Percentiles rank a stretch among this genome's conserved stretches.
These are phyloP conservation scores for Tylopilus felleus DNA, from an alignment of 768 basidiomycete genomes.

Conservation along the genomic window DNA sequence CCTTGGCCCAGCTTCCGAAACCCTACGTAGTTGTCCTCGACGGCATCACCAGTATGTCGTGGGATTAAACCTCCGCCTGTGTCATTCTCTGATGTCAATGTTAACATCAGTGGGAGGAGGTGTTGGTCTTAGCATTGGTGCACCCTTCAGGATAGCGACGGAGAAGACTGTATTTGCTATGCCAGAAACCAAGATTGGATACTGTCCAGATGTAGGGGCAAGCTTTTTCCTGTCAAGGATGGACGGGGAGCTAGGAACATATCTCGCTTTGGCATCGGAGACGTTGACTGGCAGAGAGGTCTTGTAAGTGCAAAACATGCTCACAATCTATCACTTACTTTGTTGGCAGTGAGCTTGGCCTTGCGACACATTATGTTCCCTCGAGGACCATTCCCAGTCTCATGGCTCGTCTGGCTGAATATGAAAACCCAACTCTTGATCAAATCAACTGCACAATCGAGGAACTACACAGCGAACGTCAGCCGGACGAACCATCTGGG, in stretches of 20 bases:
- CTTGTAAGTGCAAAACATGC: conserved; percentile 56
- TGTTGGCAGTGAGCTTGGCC: conserved; percentile 70
- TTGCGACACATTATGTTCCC: conserved; percentile 92
- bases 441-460: conserved; percentile 69
- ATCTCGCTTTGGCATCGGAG: conserved; percentile 82
- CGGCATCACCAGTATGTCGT: conserved; percentile 77
- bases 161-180: conserved; percentile 90
- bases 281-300: conserved; percentile 73
- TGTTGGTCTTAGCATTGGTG: conserved; percentile 79
- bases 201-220: conserved; percentile 90
- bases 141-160: conserved; percentile 89
- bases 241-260: conserved; percentile 93
- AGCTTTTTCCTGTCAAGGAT: conserved; percentile 85
- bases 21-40: conserved; percentile 92
- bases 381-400: conserved; percentile 71
- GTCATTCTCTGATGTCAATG: conserved; percentile 2
- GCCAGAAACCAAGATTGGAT: conserved; percentile 95
- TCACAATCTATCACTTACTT: conserved; percentile 10
- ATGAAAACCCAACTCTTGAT: conserved; percentile 36
- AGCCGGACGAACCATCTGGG: conserved; percentile 50
- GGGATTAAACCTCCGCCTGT: conserved; percentile 4
- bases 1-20: conserved; percentile 66
- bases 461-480: conserved; percentile 55
- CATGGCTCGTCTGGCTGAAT: conserved; percentile 58
- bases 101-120: conserved; percentile 84